Conservation (phyloP, 2,329 filamentous ascomycete genomes). For the Aspergillus transmontanensis region DNA sequence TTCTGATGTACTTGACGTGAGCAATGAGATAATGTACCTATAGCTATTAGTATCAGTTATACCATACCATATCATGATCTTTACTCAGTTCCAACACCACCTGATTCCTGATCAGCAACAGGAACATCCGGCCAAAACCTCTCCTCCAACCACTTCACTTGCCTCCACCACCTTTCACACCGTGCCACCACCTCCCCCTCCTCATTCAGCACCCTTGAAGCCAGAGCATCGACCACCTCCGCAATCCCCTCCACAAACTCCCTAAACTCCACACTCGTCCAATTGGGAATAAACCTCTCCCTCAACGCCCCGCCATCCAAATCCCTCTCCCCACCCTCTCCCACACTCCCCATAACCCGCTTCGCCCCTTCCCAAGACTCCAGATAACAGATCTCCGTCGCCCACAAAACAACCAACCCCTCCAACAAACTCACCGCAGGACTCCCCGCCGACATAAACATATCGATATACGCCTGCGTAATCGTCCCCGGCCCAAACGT, state of each 20-base stretch:
- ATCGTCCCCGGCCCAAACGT: conserved; percentile 41
- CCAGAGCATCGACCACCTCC: conserved; percentile 58
- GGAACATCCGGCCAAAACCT: conserved; percentile 59
- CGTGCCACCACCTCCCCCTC: conserved; percentile 45
- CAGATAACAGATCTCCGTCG: conserved; percentile 69
- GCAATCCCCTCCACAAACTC: conserved; percentile 61
- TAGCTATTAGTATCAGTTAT: not conserved
- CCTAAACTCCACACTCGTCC: conserved; percentile 64
- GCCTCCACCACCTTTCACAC: conserved; percentile 52
- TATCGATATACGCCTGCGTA: conserved; percentile 59
- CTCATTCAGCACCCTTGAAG: conserved; percentile 43
- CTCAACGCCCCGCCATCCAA: conserved; percentile 66
- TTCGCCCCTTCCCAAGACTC: conserved; percentile 57
- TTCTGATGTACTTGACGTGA: not conserved
- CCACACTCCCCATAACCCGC: conserved; percentile 33
- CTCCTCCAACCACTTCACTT: conserved; percentile 58
- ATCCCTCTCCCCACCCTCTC: conserved; percentile 44
- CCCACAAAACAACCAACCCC: conserved; percentile 73
- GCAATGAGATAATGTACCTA: conserved; percentile 1
- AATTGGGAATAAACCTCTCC: conserved; percentile 68
- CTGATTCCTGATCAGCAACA: not conserved
- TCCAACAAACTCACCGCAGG: conserved; percentile 61
- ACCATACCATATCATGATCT: not conserved
- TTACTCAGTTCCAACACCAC: too few species aligned
- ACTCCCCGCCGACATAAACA: conserved; percentile 60